Conservation (phyloP, 495 filamentous ascomycete genomes). For the Cercophora samala region DNA sequence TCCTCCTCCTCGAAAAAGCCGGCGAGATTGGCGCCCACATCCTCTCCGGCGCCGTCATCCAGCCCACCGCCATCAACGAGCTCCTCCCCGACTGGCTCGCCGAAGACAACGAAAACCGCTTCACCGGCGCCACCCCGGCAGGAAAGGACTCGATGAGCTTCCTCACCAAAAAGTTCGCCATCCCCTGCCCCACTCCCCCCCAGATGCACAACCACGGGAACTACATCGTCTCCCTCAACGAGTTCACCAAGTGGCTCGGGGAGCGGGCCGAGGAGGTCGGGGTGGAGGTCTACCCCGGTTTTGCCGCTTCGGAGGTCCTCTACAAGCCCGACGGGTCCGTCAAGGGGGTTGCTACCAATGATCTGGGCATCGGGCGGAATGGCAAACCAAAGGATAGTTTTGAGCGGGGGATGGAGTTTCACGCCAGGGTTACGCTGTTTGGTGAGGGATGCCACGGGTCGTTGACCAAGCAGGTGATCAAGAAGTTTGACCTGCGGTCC, state of each 20-base stretch:
- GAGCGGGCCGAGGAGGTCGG: slow-evolving; percentile 93
- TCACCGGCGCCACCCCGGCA: slow-evolving; percentile 78
- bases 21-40: slow-evolving; percentile 94
- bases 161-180: slow-evolving; percentile 74
- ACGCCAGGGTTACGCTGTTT: slow-evolving; percentile 89
- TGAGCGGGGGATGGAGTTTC: slow-evolving; percentile 97
- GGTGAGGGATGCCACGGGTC: slow-evolving; percentile 96
- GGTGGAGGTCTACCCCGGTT: slow-evolving; percentile 98
- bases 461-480: slow-evolving; percentile 90
- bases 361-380: slow-evolving; percentile 75
- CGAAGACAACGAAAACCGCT: slow-evolving; percentile 79
- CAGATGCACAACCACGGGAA: slow-evolving; percentile 99
- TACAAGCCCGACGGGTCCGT: slow-evolving; percentile 85
- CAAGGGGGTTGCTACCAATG: slow-evolving; percentile 93
- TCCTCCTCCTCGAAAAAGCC: slow-evolving; percentile 91
- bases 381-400: slow-evolving; percentile 89
- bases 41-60: slow-evolving; percentile 90
- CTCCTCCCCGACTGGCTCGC: slow-evolving; percentile 91
- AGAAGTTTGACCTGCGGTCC: slow-evolving; percentile 87
- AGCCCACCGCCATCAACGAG: slow-evolving; percentile 85
- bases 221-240: slow-evolving; percentile 92
- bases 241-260: slow-evolving; percentile 90
- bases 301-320: slow-evolving; percentile 89
- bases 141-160: slow-evolving; percentile 87
- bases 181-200: slow-evolving; percentile 82